phyloP scores from a whole-genome alignment of 305 asterid genomes.

The Withania somnifera region DNA sequence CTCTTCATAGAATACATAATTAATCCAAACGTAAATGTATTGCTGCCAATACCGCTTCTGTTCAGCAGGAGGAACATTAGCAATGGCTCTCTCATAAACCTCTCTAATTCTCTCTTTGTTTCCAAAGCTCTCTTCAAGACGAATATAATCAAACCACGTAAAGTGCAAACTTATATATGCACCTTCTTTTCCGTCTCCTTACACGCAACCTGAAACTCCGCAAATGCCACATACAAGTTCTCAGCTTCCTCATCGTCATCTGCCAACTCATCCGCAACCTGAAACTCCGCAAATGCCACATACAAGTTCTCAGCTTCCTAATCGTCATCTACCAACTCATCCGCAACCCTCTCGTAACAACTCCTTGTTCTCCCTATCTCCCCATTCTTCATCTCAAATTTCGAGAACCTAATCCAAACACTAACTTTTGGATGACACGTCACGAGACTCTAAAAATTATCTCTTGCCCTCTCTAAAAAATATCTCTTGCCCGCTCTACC shows the following conservation, averaged over 20 bases:
- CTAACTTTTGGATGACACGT: conserved; percentile 37
- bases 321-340: conserved; percentile 53
- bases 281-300: conserved; percentile 55
- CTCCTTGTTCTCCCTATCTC: conserved; percentile 7
- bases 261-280: conserved; percentile 43
- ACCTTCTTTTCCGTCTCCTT: conserved; percentile 54
- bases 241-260: conserved; percentile 70
- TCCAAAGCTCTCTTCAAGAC: no score
- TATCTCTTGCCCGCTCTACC: conserved; percentile 52
- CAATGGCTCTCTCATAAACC: no score
- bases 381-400: conserved; percentile 60
- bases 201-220: conserved; percentile 56
- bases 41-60: no score
- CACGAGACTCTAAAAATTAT: conserved; percentile 41
- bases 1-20: no score
- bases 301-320: conserved; percentile 54
- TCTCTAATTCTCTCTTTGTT: no score
- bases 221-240: conserved; percentile 46
- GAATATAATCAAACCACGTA: no score
- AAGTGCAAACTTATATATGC: conserved; percentile 52
- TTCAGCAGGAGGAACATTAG: no score
- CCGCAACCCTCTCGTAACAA: conserved; percentile 51
- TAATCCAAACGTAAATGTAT: no score
- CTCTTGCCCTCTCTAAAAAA: conserved; percentile 59
- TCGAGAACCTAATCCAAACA: conserved; percentile 51